A percentile compares a stretch with the other conserved stretches of the same genome.
Evolutionary conservation across 257 asterid species (phyloP).

Genomic region (Nicotiana attenuata): DNA sequence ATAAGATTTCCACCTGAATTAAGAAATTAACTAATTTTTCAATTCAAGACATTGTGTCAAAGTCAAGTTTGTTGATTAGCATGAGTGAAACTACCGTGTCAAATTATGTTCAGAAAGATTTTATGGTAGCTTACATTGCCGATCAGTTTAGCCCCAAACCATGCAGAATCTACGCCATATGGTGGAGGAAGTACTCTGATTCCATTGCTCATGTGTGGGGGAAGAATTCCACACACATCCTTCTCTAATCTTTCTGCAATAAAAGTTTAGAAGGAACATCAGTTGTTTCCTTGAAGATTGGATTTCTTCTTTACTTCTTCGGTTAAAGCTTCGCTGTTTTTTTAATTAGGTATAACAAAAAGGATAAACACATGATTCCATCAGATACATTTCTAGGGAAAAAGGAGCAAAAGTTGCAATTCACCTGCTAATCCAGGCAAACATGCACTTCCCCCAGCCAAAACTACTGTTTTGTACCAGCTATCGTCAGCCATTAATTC

Average conservation of each 20-base stretch:
- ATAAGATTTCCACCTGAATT: not conserved
- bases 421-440: constrained; percentile 96
- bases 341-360: not conserved
- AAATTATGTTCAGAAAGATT: not conserved
- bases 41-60: not conserved
- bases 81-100: not conserved
- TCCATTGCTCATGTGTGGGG: constrained; percentile 45
- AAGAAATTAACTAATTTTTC: not conserved
- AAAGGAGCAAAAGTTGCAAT: constrained; percentile 9
- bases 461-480: constrained; percentile 84
- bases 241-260: constrained; percentile 78
- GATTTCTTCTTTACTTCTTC: not conserved
- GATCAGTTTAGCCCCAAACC: constrained; percentile 91
- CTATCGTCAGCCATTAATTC: constrained; percentile 60
- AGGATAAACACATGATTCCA: not conserved
- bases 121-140: constrained; percentile 63
- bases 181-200: constrained; percentile 83
- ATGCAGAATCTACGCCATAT: constrained; percentile 78
- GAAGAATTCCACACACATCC: constrained; percentile 52
- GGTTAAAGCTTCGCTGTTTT: not conserved
- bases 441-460: constrained; percentile 91
- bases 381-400: constrained; percentile 6
- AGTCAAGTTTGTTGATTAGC: not conserved
- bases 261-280: not conserved
- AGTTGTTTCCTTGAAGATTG: not conserved